Evolutionary conservation across 176 grass and related monocot genomes (phyloP).

Genomic region (Saccharum officinarum): DNA sequence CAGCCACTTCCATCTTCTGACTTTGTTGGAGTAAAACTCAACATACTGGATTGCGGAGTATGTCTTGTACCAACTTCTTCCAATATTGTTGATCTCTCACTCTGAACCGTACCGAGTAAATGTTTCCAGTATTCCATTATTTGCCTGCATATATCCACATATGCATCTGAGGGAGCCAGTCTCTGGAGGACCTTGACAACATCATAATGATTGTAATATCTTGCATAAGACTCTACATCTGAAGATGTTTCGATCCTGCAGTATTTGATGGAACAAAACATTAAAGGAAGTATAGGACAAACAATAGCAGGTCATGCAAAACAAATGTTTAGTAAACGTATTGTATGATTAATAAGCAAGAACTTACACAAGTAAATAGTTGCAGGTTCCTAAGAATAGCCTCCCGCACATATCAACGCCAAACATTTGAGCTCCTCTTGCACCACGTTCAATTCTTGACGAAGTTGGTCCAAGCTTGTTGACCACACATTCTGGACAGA

Average conservation of each 20-base stretch:
- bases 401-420: slow-evolving; percentile 68
- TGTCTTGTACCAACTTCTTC: slow-evolving; percentile 41
- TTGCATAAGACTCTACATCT: slow-evolving; percentile 58
- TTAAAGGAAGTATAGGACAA: slow-evolving; percentile 10
- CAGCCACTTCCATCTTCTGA: slow-evolving; percentile 19
- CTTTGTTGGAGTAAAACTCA: slow-evolving; percentile 36
- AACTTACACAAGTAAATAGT: slow-evolving; percentile 98
- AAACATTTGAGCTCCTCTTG: slow-evolving; percentile 74
- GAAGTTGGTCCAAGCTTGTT: slow-evolving; percentile 71
- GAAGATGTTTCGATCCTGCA: slow-evolving; percentile 60
- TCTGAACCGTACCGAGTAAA: slow-evolving; percentile 40
- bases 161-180: slow-evolving; percentile 51
- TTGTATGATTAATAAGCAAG: slow-evolving; percentile 22
- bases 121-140: slow-evolving; percentile 74
- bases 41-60: slow-evolving; percentile 26
- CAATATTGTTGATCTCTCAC: slow-evolving; percentile 35
- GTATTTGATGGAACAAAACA: slow-evolving; percentile 29
- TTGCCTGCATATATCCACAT: slow-evolving; percentile 65
- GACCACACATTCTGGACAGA: slow-evolving; percentile 88
- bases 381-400: slow-evolving; percentile 76
- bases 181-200: slow-evolving; percentile 60
- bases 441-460: slow-evolving; percentile 73
- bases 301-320: slow-evolving; percentile 14
- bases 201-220: slow-evolving; percentile 85
- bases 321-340: slow-evolving; percentile 17